Evolutionary conservation across 352 stramenopile species (phyloP).

Genomic region (Pythium volutum): DNA sequence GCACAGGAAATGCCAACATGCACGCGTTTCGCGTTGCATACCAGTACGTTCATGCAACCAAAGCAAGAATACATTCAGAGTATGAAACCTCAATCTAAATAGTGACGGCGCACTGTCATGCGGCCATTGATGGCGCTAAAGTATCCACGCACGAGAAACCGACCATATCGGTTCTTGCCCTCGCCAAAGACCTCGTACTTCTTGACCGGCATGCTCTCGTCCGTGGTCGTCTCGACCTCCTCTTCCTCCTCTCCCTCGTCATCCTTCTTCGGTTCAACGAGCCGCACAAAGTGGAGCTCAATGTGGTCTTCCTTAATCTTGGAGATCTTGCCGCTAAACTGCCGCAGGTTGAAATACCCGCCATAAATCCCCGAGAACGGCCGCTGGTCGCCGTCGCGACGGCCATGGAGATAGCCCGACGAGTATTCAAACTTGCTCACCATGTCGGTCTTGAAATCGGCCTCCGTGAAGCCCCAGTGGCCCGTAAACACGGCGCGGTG

Average conservation of each 20-base stretch:
- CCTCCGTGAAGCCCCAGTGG: constrained; percentile 63
- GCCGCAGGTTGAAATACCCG: constrained; percentile 69
- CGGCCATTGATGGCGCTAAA: constrained; percentile 39
- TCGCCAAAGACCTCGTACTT: constrained; percentile 65
- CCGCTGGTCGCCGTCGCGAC: constrained; percentile 33
- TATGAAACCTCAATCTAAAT: constrained; percentile 43
- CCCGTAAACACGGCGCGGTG: constrained; percentile 51
- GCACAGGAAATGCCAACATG: too few relatives aligned
- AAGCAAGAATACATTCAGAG: too few relatives aligned
- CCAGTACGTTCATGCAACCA: too few relatives aligned
- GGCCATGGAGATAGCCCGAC: constrained; percentile 30
- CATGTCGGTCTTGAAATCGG: constrained; percentile 31
- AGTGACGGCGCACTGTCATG: constrained; percentile 53
- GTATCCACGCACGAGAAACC: constrained; percentile 71
- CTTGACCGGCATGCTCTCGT: constrained; percentile 27
- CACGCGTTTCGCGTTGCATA: too few relatives aligned
- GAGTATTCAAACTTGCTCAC: constrained; percentile 73
- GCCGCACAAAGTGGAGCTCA: constrained; percentile 61
- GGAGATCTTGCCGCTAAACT: constrained; percentile 59
- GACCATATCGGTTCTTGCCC: constrained; percentile 59
- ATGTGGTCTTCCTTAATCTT: constrained; percentile 62
- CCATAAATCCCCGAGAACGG: constrained; percentile 67
- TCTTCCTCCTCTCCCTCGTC: constrained; percentile 16
- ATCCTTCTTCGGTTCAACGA: constrained; percentile 18
- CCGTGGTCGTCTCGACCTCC: constrained; percentile 26